A percentile compares a stretch with the other conserved stretches of the same genome.
phyloP scores from a whole-genome alignment of 768 basidiomycete species.

The Russula griseocarnosa region DNA sequence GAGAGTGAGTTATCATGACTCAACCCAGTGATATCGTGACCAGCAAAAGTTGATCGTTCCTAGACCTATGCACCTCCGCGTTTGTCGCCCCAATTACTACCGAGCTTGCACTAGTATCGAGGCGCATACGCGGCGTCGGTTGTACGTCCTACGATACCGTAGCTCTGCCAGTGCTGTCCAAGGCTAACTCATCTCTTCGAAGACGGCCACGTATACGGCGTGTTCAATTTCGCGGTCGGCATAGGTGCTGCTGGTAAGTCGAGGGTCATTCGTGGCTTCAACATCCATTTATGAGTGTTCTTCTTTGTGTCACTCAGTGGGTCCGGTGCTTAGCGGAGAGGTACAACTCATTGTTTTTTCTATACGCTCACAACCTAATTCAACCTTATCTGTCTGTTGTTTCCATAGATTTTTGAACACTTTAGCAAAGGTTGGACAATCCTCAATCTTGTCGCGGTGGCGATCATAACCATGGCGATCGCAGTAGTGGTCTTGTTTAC shows the following conservation, averaged over 20 bases:
- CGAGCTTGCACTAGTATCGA: conserved; percentile 61
- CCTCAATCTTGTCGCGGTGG: conserved; percentile 48
- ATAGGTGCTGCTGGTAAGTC: conserved; percentile 53
- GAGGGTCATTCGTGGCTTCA: conserved; percentile 28
- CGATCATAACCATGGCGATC: conserved; percentile 40
- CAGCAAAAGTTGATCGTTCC: background rate
- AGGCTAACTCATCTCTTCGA: background rate
- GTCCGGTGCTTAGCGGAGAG: conserved; percentile 68
- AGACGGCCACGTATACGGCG: conserved; percentile 75
- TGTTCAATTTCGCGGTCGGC: conserved; percentile 69
- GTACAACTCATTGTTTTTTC: conserved; percentile 33
- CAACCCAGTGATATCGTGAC: too few relatives aligned
- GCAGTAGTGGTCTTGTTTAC: conserved; percentile 44
- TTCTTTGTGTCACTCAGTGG: conserved; percentile 42
- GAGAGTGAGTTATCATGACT: conserved; percentile 44
- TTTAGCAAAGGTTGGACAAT: conserved; percentile 55
- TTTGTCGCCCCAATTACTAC: conserved; percentile 58
- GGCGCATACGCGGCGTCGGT: conserved; percentile 57
- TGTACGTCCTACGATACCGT: conserved; percentile 43
- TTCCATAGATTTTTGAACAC: conserved; percentile 55
- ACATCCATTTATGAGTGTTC: background rate
- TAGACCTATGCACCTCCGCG: conserved; percentile 61
- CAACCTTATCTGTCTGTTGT: background rate
- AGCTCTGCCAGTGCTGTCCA: conserved; percentile 10
- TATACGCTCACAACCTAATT: background rate